Evolutionary conservation across 768 basidiomycete genomes (phyloP), one percentile per base, ranked within the genome.

Genomic region (Tremella fuciformis): DNA sequence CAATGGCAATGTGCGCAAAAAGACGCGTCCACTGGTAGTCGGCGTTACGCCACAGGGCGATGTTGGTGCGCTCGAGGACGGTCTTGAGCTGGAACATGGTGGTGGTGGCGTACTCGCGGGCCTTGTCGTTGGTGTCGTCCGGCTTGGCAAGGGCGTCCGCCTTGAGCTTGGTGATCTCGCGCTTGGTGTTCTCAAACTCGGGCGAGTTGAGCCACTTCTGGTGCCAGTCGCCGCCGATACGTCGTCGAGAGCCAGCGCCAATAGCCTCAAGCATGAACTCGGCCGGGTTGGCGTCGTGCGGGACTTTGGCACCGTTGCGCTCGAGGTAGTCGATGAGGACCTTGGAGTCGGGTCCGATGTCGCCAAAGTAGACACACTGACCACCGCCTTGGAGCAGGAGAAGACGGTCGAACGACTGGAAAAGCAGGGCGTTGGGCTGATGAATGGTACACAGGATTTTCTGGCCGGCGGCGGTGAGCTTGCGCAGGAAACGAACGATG

Each of bases 391-490:
- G 82, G 2, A 94, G 80, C 0, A 94, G 81, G 8, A 93, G 79
- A 0, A 94, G 78, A 26, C 86, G 78, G 67, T 93, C 91, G 63
- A 92, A 92, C 39, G 83, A 83, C 66, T 88, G 84, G 80, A 91
- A 93, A 24, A 91, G 79, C 69, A 91, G 85, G 1, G 88, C 88
- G 22, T 89, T 90, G 2, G 90, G 90, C 80, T 88, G 90, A 62
- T 91, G 89, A 65, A 92, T 79, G 21, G 88, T 93, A 85, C 90
- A 92, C n/a, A 93, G 79, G 64, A 93, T 91, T 29, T 89, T 87
- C 71, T 91, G 90, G 0, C 91, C 91, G 60, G 83, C 84, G 58
- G 87, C 82, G 8, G 89, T 88, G 26, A 92, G 83, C 47, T 84
- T 82, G 9, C 86, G 81, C 44, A 92, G 79, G 79, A 92, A 89